Conservation (phyloP, 2,329 filamentous ascomycete species). For the Fusarium sp. region DNA sequence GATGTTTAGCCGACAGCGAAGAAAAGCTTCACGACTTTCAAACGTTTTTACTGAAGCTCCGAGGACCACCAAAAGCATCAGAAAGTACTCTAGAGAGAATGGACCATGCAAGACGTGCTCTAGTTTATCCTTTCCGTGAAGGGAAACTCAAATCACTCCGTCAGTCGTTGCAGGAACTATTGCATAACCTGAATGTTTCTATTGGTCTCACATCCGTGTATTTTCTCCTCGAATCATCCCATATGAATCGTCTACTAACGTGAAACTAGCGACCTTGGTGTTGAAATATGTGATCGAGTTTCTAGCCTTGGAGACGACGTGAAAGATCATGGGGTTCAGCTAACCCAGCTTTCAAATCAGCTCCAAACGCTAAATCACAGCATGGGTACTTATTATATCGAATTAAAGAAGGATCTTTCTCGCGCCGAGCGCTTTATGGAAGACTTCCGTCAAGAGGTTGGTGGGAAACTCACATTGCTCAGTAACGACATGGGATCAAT, state of each 20-base stretch:
- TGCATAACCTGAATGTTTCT: neutral
- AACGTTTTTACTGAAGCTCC: neutral
- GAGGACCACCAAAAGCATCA: accelerated
- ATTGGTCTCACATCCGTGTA: neutral
- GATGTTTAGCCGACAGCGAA: neutral
- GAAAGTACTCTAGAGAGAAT: too few relatives aligned
- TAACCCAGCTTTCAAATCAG: neutral
- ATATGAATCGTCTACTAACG: too few relatives aligned
- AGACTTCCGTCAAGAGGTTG: neutral
- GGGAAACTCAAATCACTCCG: neutral
- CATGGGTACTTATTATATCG: accelerated
- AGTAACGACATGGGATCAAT: neutral
- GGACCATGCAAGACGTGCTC: neutral
- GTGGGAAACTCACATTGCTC: neutral
- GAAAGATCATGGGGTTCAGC: neutral
- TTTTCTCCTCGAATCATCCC: too few relatives aligned
- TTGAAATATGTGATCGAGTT: neutral
- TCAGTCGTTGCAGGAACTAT: neutral
- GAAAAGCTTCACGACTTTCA: neutral
- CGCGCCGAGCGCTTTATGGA: accelerated
- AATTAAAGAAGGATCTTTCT: neutral
- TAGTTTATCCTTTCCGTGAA: neutral
- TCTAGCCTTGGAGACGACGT: neutral
- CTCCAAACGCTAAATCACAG: neutral
- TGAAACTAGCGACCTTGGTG: neutral